Conservation (phyloP, 179 eudicot genomes). For the Beta macrorhiza region DNA sequence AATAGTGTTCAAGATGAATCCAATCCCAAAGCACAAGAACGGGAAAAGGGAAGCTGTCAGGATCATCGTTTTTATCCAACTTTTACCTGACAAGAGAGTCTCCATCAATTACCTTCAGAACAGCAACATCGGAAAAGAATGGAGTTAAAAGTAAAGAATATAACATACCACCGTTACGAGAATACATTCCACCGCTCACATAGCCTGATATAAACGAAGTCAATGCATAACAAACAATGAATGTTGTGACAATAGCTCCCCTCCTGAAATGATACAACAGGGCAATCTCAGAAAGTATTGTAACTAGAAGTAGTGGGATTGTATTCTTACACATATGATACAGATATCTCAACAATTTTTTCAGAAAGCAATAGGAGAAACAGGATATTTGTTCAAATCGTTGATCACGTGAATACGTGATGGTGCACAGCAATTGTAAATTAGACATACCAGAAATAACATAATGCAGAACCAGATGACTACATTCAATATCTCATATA, state of each 20-base stretch:
- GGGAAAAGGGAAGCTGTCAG: constrained; percentile 91
- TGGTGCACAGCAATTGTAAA: neutral
- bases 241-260: constrained; percentile 86
- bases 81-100: constrained; percentile 57
- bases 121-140: neutral
- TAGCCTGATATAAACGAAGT: constrained; percentile 86
- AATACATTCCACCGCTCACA: constrained; percentile 91
- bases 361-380: neutral
- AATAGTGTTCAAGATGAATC: constrained; percentile 72
- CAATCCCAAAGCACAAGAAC: constrained; percentile 83
- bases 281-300: constrained; percentile 13
- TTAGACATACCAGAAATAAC: neutral
- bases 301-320: neutral
- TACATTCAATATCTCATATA: constrained; percentile 1
- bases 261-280: constrained; percentile 51
- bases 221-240: constrained; percentile 86
- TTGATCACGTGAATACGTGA: neutral
- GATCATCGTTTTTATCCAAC: constrained; percentile 82
- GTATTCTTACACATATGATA: neutral
- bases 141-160: neutral
- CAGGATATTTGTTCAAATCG: neutral
- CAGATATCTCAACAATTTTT: neutral
- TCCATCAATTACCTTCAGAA: neutral
- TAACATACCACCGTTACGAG: constrained; percentile 80
- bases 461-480: neutral